Evolutionary conservation across 331 rosid species (phyloP).

Genomic region (Stylosanthes scabra): DNA sequence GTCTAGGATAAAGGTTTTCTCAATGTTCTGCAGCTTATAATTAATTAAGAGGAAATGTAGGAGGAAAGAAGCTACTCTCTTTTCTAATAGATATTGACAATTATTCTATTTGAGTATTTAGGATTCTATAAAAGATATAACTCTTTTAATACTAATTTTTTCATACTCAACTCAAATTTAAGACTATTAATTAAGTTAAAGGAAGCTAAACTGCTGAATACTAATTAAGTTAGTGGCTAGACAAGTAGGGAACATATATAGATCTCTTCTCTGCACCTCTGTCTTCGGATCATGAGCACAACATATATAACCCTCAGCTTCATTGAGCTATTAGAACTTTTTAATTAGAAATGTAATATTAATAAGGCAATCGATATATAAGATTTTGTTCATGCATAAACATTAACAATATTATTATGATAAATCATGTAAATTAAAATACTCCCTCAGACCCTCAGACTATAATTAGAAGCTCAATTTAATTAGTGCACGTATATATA

Average conservation of each 20-base stretch:
- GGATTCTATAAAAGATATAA: too few relatives aligned
- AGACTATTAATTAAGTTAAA: too few relatives aligned
- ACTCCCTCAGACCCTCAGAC: background rate
- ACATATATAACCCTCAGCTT: background rate
- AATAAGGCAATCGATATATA: background rate
- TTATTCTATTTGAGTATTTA: too few relatives aligned
- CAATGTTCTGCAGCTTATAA: background rate
- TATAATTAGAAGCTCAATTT: background rate
- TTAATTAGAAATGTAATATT: background rate
- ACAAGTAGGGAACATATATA: background rate
- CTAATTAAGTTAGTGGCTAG: background rate
- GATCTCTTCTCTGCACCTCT: background rate
- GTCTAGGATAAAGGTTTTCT: background rate
- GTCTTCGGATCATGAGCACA: background rate
- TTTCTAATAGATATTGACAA: too few relatives aligned
- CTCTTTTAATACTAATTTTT: too few relatives aligned
- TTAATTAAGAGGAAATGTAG: too few relatives aligned
- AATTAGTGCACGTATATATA: background rate
- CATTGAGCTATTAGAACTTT: background rate
- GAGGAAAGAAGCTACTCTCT: too few relatives aligned
- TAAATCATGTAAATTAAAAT: slow-evolving; percentile 18
- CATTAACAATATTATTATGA: slow-evolving; percentile 9
- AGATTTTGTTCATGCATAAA: background rate
- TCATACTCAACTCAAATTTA: too few relatives aligned
- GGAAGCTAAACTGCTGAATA: background rate